Conservation (phyloP, 805 yeast genomes). For the Tetrapisispora iriomotensis region DNA sequence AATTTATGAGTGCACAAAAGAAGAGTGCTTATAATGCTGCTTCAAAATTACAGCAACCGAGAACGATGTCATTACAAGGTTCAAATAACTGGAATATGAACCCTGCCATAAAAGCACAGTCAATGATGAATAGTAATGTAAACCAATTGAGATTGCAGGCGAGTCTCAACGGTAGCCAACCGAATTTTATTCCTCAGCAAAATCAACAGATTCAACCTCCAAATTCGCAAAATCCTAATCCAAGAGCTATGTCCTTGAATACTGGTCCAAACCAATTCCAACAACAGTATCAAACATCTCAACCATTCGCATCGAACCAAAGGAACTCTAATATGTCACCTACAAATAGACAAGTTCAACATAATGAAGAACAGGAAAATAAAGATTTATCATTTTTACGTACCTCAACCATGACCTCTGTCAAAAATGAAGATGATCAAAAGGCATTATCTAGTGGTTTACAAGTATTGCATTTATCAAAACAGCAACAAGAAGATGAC, state of each 20-base stretch:
- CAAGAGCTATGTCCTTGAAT: conserved; percentile 29
- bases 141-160: not conserved
- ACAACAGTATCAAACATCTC: no score
- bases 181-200: not conserved
- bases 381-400: no score
- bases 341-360: no score
- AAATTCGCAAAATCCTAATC: conserved; percentile 2
- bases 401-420: no score
- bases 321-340: not conserved
- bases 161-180: not conserved
- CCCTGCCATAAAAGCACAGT: conserved; percentile 1
- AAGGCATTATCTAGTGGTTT: not conserved
- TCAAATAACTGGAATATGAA: conserved; percentile 8
- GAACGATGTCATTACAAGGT: conserved; percentile 38
- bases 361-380: no score
- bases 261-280: conserved; percentile 7
- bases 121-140: not conserved
- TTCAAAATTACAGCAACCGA: conserved; percentile 20
- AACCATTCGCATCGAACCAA: no score
- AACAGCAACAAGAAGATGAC: not conserved
- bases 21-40: conserved; percentile 40
- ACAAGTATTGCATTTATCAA: conserved; percentile 1
- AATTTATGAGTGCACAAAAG: conserved; percentile 57
- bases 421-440: not conserved
- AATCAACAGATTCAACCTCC: not conserved